These are phyloP conservation scores for Physcia stellaris DNA, from an alignment of 495 filamentous ascomycete genomes.

Conservation along the genomic window DNA sequence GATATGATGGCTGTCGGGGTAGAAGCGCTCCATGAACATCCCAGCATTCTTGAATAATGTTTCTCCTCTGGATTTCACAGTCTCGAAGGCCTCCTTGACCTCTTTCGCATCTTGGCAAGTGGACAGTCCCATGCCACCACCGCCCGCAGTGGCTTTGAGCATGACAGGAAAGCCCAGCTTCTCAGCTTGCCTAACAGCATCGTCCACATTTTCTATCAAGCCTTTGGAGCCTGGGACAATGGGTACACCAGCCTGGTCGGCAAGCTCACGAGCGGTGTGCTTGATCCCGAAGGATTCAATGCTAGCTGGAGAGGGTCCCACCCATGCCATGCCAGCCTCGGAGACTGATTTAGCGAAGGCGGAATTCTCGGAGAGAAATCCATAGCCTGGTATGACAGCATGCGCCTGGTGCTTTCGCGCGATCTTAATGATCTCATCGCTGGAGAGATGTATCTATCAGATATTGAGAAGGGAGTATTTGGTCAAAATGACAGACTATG, in stretches of 20 bases:
- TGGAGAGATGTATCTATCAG: conserved; percentile 10
- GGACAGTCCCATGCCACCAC: conserved; percentile 43
- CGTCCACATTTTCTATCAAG: conserved; percentile 30
- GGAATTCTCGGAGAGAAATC: conserved; percentile 45
- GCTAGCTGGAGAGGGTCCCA: conserved; percentile 36
- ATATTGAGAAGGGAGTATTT: neutral
- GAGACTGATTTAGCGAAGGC: conserved; percentile 36
- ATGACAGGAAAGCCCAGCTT: conserved; percentile 41
- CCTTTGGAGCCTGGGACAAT: conserved; percentile 39
- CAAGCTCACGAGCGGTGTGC: conserved; percentile 38
- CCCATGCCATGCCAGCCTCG: conserved; percentile 37
- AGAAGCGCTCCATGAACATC: conserved; percentile 32
- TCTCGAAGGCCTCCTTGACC: conserved; percentile 24
- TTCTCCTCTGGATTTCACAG: conserved; percentile 25
- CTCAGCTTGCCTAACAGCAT: conserved; percentile 27
- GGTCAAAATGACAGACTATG: neutral
- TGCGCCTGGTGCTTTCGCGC: conserved; percentile 27
- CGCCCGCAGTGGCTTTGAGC: conserved; percentile 44
- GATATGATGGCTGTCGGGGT: conserved; percentile 29
- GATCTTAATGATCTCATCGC: conserved; percentile 34
- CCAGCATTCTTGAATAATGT: conserved; percentile 32
- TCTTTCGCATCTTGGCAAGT: conserved; percentile 25
- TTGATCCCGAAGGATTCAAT: conserved; percentile 46
- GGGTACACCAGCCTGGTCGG: conserved; percentile 35
- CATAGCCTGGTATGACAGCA: conserved; percentile 44